Evolutionary conservation across 2,329 filamentous ascomycete genomes (phyloP).

Genomic region (Arthrobotrys pseudoclavata): DNA sequence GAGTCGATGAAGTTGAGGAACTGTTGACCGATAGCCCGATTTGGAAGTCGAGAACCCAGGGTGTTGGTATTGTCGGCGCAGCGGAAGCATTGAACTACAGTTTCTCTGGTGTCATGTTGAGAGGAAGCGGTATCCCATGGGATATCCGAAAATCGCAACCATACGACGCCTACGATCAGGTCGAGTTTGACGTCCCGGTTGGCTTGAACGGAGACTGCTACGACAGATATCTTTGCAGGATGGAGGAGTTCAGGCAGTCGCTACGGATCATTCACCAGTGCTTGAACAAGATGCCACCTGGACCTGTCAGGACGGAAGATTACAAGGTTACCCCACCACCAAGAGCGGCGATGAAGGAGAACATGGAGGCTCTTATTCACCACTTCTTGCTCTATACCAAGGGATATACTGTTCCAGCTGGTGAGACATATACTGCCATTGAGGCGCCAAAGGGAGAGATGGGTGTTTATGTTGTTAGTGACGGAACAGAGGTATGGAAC

Average conservation of each 20-base stretch:
- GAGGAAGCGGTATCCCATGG: slow-evolving; percentile 94
- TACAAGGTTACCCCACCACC: slow-evolving; percentile 98
- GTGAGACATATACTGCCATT: slow-evolving; percentile 97
- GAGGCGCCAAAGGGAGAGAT: slow-evolving; percentile 99
- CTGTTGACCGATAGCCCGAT: slow-evolving; percentile 99
- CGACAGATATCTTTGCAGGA: slow-evolving; percentile 97
- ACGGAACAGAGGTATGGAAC: slow-evolving; percentile 80
- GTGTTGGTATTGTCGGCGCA: slow-evolving; percentile 90
- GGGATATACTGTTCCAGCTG: slow-evolving; percentile 95
- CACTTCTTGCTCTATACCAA: slow-evolving; percentile 99
- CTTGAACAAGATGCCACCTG: slow-evolving; percentile 97
- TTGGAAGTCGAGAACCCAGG: slow-evolving; percentile 94
- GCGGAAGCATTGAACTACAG: slow-evolving; percentile 96
- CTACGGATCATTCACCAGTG: slow-evolving; percentile 99
- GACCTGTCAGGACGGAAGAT: slow-evolving; percentile 94
- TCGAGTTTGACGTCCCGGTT: slow-evolving; percentile 98
- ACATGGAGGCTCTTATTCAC: slow-evolving; percentile 99
- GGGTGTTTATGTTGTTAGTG: slow-evolving; percentile 96
- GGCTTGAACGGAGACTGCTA: slow-evolving; percentile 98
- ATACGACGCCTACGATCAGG: slow-evolving; percentile 97
- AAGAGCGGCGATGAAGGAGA: slow-evolving; percentile 99
- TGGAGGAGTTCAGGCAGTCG: slow-evolving; percentile 99
- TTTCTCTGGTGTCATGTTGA: slow-evolving; percentile 97
- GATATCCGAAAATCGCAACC: slow-evolving; percentile 97
- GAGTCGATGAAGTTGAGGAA: slow-evolving; percentile 98